Conservation (phyloP, 768 basidiomycete species). For the Naematelia encephala region DNA sequence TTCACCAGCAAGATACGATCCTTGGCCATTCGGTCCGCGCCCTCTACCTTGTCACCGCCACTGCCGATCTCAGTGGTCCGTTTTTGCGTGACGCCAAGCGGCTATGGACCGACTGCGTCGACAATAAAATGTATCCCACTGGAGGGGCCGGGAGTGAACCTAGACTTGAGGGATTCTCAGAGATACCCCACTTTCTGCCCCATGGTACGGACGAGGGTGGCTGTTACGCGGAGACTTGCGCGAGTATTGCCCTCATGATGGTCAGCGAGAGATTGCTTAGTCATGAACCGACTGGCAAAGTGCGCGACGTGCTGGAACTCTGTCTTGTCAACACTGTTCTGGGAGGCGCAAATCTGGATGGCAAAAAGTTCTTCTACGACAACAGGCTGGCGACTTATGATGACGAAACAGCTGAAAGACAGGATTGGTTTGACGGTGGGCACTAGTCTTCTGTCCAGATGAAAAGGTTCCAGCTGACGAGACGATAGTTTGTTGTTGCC, state of each 20-base stretch:
- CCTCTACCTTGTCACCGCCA: constrained; percentile 28
- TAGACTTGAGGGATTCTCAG: constrained; percentile 27
- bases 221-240: constrained; percentile 35
- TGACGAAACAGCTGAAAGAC: constrained; percentile 22
- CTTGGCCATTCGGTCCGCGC: constrained; percentile 33
- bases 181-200: constrained; percentile 20
- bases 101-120: constrained; percentile 20
- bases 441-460: background rate
- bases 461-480: background rate
- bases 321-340: constrained; percentile 28
- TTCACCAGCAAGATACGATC: constrained; percentile 27
- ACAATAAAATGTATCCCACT: constrained; percentile 32
- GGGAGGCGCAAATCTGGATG: constrained; percentile 25
- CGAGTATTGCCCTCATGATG: constrained; percentile 36
- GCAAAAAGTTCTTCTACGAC: constrained; percentile 27
- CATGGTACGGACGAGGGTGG: constrained; percentile 24
- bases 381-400: constrained; percentile 27
- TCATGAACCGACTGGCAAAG: constrained; percentile 19
- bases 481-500: constrained; percentile 29
- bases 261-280: constrained; percentile 21
- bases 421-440: constrained; percentile 28
- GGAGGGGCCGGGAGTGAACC: constrained; percentile 27
- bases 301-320: constrained; percentile 24
- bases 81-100: constrained; percentile 25
- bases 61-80: constrained; percentile 26